Conservation (phyloP, 768 basidiomycete genomes). For the Mycena rosella region DNA sequence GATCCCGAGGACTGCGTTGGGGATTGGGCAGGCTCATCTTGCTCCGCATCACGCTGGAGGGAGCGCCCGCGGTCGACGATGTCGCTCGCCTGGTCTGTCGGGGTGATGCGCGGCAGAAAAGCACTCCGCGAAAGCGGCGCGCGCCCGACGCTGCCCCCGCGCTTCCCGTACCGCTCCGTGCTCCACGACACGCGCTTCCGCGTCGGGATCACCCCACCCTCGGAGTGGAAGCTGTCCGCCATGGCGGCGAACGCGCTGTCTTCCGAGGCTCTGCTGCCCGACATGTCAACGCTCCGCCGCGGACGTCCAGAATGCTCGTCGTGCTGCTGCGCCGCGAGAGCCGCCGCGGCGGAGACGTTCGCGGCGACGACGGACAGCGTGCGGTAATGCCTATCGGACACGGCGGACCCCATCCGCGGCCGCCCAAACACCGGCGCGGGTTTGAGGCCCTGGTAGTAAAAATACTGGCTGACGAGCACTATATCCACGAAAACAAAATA, state of each 20-base stretch:
- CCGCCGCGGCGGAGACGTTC: conserved; percentile 79
- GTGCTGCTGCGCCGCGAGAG: conserved; percentile 75
- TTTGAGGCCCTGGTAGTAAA: conserved; percentile 72
- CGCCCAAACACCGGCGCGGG: conserved; percentile 53
- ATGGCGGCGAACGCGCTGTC: conserved; percentile 69
- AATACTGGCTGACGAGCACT: conserved; percentile 81
- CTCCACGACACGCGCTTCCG: conserved; percentile 79
- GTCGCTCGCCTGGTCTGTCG: conserved; percentile 50
- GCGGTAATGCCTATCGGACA: conserved; percentile 68
- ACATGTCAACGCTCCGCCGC: conserved; percentile 25
- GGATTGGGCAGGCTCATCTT: conserved; percentile 39
- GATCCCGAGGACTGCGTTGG: conserved; percentile 38
- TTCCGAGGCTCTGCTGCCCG: conserved; percentile 44
- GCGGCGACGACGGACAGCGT: conserved; percentile 77
- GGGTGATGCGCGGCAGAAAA: conserved; percentile 51
- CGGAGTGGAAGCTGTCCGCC: conserved; percentile 85
- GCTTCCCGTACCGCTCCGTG: conserved; percentile 60
- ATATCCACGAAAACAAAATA: conserved; percentile 93
- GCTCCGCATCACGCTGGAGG: conserved; percentile 53
- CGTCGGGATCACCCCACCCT: conserved; percentile 60
- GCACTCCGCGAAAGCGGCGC: conserved; percentile 48
- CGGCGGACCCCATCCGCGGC: conserved; percentile 55
- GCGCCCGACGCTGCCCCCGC: conserved; percentile 62
- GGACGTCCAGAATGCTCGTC: conserved; percentile 45
- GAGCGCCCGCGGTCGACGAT: conserved; percentile 59